These are phyloP conservation scores for Flammula alnicola DNA, from an alignment of 1,284 basidiomycete species.

Conservation along the genomic window DNA sequence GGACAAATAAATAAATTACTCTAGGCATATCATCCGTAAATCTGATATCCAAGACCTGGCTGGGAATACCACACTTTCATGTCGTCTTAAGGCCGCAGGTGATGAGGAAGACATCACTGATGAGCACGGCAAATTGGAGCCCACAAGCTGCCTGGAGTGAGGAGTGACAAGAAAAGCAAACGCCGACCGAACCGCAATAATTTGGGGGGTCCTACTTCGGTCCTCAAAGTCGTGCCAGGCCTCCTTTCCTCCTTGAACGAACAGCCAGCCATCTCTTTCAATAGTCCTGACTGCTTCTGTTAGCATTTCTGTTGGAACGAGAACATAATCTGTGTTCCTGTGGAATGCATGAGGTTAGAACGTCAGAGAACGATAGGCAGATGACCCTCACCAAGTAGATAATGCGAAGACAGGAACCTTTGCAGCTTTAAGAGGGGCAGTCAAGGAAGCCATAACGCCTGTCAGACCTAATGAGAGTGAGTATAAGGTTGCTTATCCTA, in stretches of 20 bases:
- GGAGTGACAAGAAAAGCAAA: too few species aligned
- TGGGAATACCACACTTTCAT: too few species aligned
- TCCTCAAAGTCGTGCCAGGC: slow-evolving; percentile 26
- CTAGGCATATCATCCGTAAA: too few species aligned
- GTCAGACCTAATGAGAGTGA: slow-evolving; percentile 48
- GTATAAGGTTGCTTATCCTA: background rate
- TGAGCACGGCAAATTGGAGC: too few species aligned
- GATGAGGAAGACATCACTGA: too few species aligned
- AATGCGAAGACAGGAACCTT: slow-evolving; percentile 64
- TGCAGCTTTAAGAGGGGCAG: slow-evolving; percentile 58
- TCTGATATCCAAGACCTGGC: too few species aligned
- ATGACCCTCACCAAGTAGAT: slow-evolving; percentile 65
- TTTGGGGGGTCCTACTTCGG: background rate
- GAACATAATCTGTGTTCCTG: slow-evolving; percentile 69
- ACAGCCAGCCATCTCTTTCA: slow-evolving; percentile 53
- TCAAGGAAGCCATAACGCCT: slow-evolving; percentile 62
- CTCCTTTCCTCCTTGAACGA: slow-evolving; percentile 29
- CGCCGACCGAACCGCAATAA: background rate
- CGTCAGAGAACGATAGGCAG: background rate
- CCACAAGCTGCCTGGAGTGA: too few species aligned
- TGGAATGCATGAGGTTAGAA: background rate
- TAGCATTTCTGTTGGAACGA: slow-evolving; percentile 51
- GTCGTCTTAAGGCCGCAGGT: too few species aligned
- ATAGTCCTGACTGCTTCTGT: slow-evolving; percentile 47
- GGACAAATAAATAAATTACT: too few species aligned